A percentile compares a stretch with the other conserved stretches of the same genome.
These are phyloP conservation scores for Apiotrichum gamsii DNA, from an alignment of 1,284 basidiomycete species.

Conservation along the genomic window DNA sequence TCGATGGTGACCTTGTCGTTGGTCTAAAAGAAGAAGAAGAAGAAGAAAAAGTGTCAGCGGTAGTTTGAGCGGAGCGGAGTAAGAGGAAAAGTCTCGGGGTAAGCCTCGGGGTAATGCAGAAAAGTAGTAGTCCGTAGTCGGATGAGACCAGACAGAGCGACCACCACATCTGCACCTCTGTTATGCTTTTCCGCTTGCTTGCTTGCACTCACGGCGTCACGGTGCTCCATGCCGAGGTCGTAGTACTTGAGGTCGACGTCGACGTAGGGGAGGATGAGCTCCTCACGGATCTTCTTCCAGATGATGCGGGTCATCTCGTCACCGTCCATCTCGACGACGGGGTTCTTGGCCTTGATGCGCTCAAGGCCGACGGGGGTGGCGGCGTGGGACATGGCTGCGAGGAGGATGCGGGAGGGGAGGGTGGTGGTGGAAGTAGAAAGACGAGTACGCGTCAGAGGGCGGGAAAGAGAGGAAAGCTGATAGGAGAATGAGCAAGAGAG, in stretches of 20 bases:
- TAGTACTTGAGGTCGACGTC: slow-evolving; percentile 97
- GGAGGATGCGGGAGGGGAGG: slow-evolving; percentile 6
- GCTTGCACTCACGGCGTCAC: slow-evolving; percentile 63
- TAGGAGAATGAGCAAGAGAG: slow-evolving; percentile 1
- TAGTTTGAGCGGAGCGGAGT: no score
- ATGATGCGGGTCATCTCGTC: slow-evolving; percentile 98
- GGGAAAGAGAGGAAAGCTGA: slow-evolving; percentile 6
- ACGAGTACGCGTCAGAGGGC: slow-evolving; percentile 2
- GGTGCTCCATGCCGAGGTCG: slow-evolving; percentile 87
- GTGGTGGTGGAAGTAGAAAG: slow-evolving; percentile 2
- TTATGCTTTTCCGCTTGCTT: neutral
- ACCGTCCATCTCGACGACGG: slow-evolving; percentile 92
- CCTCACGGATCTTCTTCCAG: slow-evolving; percentile 97
- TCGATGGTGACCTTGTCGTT: slow-evolving; percentile 91
- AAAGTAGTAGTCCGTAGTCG: no score
- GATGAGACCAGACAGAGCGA: no score
- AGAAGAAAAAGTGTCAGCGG: neutral
- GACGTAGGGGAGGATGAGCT: slow-evolving; percentile 93
- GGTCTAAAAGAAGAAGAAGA: no score
- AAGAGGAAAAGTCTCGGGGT: neutral
- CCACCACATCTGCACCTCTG: neutral
- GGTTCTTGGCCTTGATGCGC: slow-evolving; percentile 72
- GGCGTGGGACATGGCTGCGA: slow-evolving; percentile 18
- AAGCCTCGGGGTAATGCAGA: slow-evolving; percentile 12
- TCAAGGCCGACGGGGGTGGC: slow-evolving; percentile 32